Conservation (phyloP, 1,284 basidiomycete genomes). For the Stereum hirsutum region DNA sequence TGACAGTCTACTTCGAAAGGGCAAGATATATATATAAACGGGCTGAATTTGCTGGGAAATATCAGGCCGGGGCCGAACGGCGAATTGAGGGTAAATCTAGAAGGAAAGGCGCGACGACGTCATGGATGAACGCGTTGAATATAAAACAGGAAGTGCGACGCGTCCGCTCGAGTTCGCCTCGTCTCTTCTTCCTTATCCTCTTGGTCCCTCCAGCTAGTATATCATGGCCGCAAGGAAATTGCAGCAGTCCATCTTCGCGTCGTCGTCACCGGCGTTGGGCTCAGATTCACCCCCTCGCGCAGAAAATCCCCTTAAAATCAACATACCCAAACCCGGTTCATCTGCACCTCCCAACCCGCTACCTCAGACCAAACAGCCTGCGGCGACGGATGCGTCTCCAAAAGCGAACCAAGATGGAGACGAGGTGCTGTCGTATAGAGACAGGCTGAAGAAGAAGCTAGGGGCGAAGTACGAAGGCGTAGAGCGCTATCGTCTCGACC, state of each 20-base stretch:
- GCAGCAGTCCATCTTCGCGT: conserved; percentile 1
- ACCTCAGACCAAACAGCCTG: conserved; percentile 32
- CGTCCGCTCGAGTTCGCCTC: too few species aligned
- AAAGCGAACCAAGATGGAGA: conserved; percentile 15
- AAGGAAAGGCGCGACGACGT: too few species aligned
- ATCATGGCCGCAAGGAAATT: conserved; percentile 2
- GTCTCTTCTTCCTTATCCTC: too few species aligned
- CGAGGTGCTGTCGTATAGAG: conserved; percentile 35
- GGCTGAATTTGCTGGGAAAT: too few species aligned
- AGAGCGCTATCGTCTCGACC: conserved; percentile 64
- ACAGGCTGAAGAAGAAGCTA: conserved; percentile 49
- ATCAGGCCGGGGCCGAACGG: too few species aligned
- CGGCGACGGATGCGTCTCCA: conserved; percentile 21
- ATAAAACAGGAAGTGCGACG: too few species aligned
- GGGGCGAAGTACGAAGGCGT: conserved; percentile 55
- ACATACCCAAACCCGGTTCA: conserved; percentile 63
- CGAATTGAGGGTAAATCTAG: too few species aligned
- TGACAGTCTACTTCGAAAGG: too few species aligned
- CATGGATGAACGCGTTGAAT: too few species aligned
- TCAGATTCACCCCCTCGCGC: conserved; percentile 20
- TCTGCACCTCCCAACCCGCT: conserved; percentile 20
- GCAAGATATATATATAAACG: too few species aligned
- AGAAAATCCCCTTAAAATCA: conserved; percentile 59
- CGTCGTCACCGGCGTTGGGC: not conserved
- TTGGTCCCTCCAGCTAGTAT: too few species aligned